A percentile compares a stretch with the other conserved stretches of the same genome.
Evolutionary conservation across 495 filamentous ascomycete genomes (phyloP).

Genomic region (Parachaetomium inaequale): DNA sequence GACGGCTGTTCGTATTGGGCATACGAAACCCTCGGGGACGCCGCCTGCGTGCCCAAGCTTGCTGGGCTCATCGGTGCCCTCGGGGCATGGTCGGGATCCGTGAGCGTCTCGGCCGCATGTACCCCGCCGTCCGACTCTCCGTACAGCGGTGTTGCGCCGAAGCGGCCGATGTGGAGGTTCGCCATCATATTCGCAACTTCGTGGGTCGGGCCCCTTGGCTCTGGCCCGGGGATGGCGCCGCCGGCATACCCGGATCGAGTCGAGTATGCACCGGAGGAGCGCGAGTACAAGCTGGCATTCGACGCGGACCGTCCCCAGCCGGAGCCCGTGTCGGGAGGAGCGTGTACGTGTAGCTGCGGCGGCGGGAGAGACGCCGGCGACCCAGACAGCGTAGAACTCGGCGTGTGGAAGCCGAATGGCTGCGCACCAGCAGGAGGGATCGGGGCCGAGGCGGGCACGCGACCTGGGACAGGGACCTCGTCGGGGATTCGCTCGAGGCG

Average conservation of each 20-base stretch:
- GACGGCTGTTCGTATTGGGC: conserved; percentile 5
- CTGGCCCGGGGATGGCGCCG: conserved; percentile 8
- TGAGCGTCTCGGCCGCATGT: conserved; percentile 32
- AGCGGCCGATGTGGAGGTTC: conserved; percentile 23
- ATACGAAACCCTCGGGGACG: conserved; percentile 1
- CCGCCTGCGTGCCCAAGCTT: neutral
- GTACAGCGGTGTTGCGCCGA: conserved; percentile 30
- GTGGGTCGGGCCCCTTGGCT: conserved; percentile 16
- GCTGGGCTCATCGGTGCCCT: neutral
- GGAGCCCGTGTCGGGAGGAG: conserved; percentile 9
- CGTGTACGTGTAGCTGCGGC: conserved; percentile 6
- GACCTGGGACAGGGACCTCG: neutral
- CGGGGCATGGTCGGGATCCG: conserved; percentile 24
- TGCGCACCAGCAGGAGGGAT: neutral
- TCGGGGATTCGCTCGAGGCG: conserved; percentile 31
- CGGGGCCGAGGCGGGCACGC: conserved; percentile 12
- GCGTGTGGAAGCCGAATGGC: neutral
- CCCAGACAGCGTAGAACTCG: neutral
- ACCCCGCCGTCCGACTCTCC: conserved; percentile 34
- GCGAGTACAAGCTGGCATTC: conserved; percentile 21
- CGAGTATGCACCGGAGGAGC: conserved; percentile 16
- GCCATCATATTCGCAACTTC: conserved; percentile 29
- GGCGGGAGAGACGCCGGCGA: neutral
- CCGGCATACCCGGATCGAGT: conserved; percentile 5
- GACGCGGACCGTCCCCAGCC: conserved; percentile 27